Evolutionary conservation across 2,329 filamentous ascomycete genomes (phyloP).

Genomic region (Onygenales sp.): DNA sequence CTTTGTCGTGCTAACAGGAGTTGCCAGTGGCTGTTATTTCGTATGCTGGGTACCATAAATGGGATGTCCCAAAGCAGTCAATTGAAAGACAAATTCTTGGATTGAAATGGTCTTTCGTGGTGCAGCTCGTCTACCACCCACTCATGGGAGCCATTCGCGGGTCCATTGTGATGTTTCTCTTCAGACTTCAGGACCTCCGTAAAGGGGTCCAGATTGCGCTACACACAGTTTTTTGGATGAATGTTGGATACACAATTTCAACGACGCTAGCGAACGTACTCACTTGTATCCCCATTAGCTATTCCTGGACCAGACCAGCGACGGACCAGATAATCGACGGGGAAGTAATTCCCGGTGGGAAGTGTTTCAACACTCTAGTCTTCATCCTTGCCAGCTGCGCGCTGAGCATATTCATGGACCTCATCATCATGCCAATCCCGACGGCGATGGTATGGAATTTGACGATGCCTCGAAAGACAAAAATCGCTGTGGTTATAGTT

Average conservation of each 20-base stretch:
- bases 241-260: not conserved
- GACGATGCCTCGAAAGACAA: slow-evolving; percentile 1
- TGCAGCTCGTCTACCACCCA: slow-evolving; percentile 1
- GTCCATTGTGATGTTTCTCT: slow-evolving; percentile 2
- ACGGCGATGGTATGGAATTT: slow-evolving; percentile 3
- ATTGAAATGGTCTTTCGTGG: not conserved
- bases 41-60: slow-evolving; percentile 1
- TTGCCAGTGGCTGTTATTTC: not conserved
- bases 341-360: slow-evolving; percentile 1
- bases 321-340: slow-evolving; percentile 1
- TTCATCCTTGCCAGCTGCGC: not conserved
- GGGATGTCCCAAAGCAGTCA: slow-evolving; percentile 1
- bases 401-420: slow-evolving; percentile 2
- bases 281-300: slow-evolving; percentile 1
- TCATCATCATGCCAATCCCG: slow-evolving; percentile 4
- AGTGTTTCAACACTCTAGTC: not conserved
- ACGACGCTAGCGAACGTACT: not conserved
- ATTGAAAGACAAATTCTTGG: not conserved
- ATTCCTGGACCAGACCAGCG: not conserved
- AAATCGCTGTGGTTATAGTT: not conserved
- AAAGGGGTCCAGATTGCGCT: not conserved
- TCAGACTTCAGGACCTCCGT: not conserved
- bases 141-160: slow-evolving; percentile 2
- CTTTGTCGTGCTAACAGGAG: not conserved
- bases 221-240: slow-evolving; percentile 1